Percentiles rank a stretch among this genome's conserved stretches.
These are phyloP conservation scores for Ochromonas danica DNA, from an alignment of 108 stramenopile genomes.

Conservation along the genomic window DNA sequence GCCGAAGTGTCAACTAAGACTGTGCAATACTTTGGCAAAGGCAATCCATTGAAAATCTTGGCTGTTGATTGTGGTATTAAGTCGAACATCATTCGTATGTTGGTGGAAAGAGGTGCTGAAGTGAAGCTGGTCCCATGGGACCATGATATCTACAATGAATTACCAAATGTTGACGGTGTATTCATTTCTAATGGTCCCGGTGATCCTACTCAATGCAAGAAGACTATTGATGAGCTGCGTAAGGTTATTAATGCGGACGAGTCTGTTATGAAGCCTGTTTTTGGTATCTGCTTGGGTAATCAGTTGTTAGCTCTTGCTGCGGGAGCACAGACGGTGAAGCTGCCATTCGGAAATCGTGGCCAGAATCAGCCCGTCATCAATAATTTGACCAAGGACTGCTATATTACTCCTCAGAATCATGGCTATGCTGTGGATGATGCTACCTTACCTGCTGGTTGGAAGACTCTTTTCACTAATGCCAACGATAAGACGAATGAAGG, in stretches of 20 bases:
- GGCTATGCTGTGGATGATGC: slow-evolving; percentile 79
- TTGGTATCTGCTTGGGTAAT: slow-evolving; percentile 97
- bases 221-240: slow-evolving; percentile 62
- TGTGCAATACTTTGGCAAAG: slow-evolving; percentile 75
- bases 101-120: slow-evolving; percentile 83
- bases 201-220: slow-evolving; percentile 84
- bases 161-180: slow-evolving; percentile 82
- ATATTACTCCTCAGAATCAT: slow-evolving; percentile 99
- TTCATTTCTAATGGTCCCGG: slow-evolving; percentile 97
- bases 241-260: slow-evolving; percentile 64
- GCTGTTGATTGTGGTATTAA: slow-evolving; percentile 98
- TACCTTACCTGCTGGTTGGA: slow-evolving; percentile 78
- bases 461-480: slow-evolving; percentile 89
- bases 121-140: slow-evolving; percentile 91
- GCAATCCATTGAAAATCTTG: slow-evolving; percentile 80
- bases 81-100: slow-evolving; percentile 93
- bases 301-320: slow-evolving; percentile 91
- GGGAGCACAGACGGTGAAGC: slow-evolving; percentile 73
- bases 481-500: slow-evolving; percentile 98
- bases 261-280: slow-evolving; percentile 85
- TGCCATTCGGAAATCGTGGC: slow-evolving; percentile 96
- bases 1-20: slow-evolving; percentile 85
- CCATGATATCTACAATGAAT: slow-evolving; percentile 77
- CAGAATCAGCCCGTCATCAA: slow-evolving; percentile 96
- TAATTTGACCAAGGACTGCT: slow-evolving; percentile 85